A percentile compares a stretch with the other conserved stretches of the same genome.
Conservation (phyloP, 768 basidiomycete genomes). For the Leccinum variicolor region DNA sequence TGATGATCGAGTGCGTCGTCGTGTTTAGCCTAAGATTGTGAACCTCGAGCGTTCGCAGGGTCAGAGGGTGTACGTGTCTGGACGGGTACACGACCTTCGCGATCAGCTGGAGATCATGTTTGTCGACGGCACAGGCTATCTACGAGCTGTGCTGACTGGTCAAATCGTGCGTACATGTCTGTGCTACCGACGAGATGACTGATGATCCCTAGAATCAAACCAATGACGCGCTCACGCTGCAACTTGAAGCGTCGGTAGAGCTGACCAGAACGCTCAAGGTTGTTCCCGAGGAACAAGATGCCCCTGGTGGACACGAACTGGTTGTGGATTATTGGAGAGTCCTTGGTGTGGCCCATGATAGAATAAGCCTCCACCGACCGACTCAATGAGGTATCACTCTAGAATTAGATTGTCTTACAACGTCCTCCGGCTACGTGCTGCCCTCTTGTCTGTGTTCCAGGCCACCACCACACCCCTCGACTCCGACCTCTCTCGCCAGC, state of each 20-base stretch:
- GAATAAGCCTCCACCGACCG: constrained; percentile 91
- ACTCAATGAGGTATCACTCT: constrained; percentile 70
- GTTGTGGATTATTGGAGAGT: constrained; percentile 90
- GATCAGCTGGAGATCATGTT: constrained; percentile 94
- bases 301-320: constrained; percentile 85
- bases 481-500: constrained; percentile 35
- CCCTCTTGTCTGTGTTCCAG: constrained; percentile 83
- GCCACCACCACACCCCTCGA: constrained; percentile 54
- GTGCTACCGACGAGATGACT: neutral
- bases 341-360: constrained; percentile 82
- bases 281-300: constrained; percentile 91
- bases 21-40: constrained; percentile 61
- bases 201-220: constrained; percentile 68
- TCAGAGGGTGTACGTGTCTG: constrained; percentile 82
- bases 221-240: constrained; percentile 83
- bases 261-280: constrained; percentile 81
- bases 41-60: constrained; percentile 57
- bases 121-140: constrained; percentile 90
- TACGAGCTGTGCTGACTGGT: constrained; percentile 86
- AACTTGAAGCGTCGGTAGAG: constrained; percentile 87
- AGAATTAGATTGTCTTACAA: constrained; percentile 41
- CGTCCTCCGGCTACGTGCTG: constrained; percentile 84
- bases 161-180: constrained; percentile 54
- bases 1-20: constrained; percentile 10
- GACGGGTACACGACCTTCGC: constrained; percentile 95